Percentiles rank a stretch among this genome's conserved stretches.
These are phyloP conservation scores for Magnaporthiopsis incrustans DNA, from an alignment of 2,329 filamentous ascomycete species.

Conservation along the genomic window DNA sequence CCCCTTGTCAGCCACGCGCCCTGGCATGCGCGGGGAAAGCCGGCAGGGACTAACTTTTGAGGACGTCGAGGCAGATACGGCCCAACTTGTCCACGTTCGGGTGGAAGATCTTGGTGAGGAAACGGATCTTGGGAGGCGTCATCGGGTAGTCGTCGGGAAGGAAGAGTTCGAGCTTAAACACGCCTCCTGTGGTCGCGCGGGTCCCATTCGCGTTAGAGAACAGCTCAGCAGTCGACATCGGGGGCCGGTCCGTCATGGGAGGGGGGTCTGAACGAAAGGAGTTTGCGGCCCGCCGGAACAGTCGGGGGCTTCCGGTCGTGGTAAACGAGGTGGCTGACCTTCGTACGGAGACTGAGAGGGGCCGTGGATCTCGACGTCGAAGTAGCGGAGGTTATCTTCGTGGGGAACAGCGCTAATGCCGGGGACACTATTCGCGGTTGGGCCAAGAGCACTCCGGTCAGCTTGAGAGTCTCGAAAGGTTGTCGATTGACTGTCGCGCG, in stretches of 20 bases:
- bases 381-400: slow-evolving; percentile 95
- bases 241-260: too few relatives aligned
- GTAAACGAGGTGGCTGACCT: slow-evolving; percentile 41
- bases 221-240: background rate
- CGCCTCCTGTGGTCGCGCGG: slow-evolving; percentile 44
- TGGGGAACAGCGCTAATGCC: slow-evolving; percentile 94
- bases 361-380: slow-evolving; percentile 94
- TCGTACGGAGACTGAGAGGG: slow-evolving; percentile 91
- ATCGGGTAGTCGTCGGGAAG: slow-evolving; percentile 98
- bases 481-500: too few relatives aligned
- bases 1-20: too few relatives aligned
- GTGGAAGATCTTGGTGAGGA: slow-evolving; percentile 98
- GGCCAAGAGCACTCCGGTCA: too few relatives aligned
- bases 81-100: slow-evolving; percentile 98
- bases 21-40: background rate
- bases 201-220: background rate
- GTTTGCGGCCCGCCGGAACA: background rate
- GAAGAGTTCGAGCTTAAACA: slow-evolving; percentile 96
- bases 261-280: background rate
- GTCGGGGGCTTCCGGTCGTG: background rate
- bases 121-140: slow-evolving; percentile 97
- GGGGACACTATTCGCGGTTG: slow-evolving; percentile 57
- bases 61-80: slow-evolving; percentile 90
- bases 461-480: background rate
- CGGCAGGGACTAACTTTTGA: slow-evolving; percentile 66